phyloP scores from a whole-genome alignment of 495 filamentous ascomycete species.

The Tuber indicum region DNA sequence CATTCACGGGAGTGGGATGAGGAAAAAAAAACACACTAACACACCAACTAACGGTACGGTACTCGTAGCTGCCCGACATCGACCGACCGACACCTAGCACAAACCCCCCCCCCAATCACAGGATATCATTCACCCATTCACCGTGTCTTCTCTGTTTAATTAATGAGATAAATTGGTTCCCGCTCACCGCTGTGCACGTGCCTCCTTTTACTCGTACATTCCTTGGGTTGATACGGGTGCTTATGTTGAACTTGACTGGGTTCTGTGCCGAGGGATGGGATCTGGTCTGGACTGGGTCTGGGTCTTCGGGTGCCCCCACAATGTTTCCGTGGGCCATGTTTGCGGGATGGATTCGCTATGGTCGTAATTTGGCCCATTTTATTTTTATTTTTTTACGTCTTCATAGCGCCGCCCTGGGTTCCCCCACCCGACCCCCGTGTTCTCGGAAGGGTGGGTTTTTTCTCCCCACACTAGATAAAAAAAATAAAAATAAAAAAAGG shows the following conservation, averaged over 20 bases:
- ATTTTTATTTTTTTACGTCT: background rate
- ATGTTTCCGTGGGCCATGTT: constrained; percentile 1
- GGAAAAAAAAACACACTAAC: constrained; percentile 14
- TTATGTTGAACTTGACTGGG: background rate
- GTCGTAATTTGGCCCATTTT: background rate
- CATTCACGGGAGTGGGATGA: constrained; percentile 29
- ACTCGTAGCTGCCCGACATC: no score
- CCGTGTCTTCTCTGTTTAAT: background rate
- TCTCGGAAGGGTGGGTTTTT: background rate
- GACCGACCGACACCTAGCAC: constrained; percentile 5
- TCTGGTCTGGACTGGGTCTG: background rate
- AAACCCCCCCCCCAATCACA: background rate
- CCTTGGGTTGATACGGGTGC: background rate
- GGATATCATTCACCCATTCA: background rate
- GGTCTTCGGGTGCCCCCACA: background rate
- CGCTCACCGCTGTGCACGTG: background rate
- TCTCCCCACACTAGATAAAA: background rate
- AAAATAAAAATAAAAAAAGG: background rate
- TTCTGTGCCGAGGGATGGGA: background rate
- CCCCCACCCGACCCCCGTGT: background rate
- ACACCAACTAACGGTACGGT: no score
- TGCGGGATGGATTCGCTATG: constrained; percentile 1
- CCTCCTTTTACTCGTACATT: background rate
- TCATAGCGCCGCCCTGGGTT: background rate
- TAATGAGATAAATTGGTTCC: background rate